Conservation (phyloP, 2,329 filamentous ascomycete genomes). For the Sphaerostilbella broomeana region DNA sequence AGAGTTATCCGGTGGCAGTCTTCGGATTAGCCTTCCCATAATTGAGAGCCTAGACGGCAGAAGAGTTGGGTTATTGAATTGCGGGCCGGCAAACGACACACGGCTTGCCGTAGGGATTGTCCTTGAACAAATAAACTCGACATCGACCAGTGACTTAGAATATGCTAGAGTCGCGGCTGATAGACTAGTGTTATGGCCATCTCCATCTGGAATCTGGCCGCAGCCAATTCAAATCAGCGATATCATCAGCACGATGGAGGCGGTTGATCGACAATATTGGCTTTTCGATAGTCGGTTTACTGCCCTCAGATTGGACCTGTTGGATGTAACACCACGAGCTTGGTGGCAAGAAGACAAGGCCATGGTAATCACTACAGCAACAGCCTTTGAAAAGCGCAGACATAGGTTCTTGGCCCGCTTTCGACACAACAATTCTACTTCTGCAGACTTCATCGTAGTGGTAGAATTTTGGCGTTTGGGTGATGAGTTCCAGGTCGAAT, state of each 20-base stretch:
- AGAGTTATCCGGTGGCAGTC: slow-evolving; percentile 9
- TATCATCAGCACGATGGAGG: slow-evolving; percentile 4
- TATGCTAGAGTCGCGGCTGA: slow-evolving; percentile 5
- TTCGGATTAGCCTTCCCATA: slow-evolving; percentile 2
- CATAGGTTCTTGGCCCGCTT: slow-evolving; percentile 2
- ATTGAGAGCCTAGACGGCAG: background rate
- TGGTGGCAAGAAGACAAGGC: slow-evolving; percentile 7
- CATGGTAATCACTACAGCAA: background rate
- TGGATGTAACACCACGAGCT: slow-evolving; percentile 1
- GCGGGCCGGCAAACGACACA: slow-evolving; percentile 6
- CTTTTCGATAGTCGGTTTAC: too few relatives aligned
- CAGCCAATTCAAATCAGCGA: slow-evolving; percentile 5
- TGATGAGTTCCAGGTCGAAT: background rate
- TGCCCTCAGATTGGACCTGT: background rate
- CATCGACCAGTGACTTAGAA: background rate
- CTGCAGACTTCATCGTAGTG: slow-evolving; percentile 7
- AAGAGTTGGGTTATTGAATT: slow-evolving; percentile 8
- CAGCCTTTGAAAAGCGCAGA: background rate
- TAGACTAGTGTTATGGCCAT: too few relatives aligned
- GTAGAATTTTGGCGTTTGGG: slow-evolving; percentile 1
- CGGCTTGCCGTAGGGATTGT: slow-evolving; percentile 5
- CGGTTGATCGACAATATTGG: too few relatives aligned
- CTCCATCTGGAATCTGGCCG: background rate
- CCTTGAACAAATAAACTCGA: background rate
- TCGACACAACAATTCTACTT: background rate